These are phyloP conservation scores for Dendrocalamus latiflorus DNA, from an alignment of 202 grass and related monocot genomes.

Conservation along the genomic window DNA sequence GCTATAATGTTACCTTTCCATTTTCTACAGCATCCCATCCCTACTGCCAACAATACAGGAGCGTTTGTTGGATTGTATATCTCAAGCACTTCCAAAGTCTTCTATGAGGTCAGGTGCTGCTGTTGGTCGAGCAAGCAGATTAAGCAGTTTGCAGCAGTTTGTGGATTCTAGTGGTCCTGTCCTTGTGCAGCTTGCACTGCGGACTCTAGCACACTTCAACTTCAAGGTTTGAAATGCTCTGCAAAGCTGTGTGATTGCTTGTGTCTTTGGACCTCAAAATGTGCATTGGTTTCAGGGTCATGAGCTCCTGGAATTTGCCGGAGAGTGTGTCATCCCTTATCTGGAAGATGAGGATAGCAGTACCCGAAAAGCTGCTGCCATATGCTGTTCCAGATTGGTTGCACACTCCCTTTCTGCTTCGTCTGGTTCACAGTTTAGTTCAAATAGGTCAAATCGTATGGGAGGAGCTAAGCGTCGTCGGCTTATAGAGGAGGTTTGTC, in stretches of 20 bases:
- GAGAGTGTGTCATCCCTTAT: slow-evolving; percentile 81
- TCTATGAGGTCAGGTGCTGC: slow-evolving; percentile 47
- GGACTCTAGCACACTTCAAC: slow-evolving; percentile 76
- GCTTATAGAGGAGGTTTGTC: slow-evolving; percentile 86
- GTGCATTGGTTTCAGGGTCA: slow-evolving; percentile 76
- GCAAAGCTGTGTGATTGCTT: background rate
- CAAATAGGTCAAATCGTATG: slow-evolving; percentile 77
- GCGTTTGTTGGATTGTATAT: slow-evolving; percentile 81
- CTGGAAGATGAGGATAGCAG: slow-evolving; percentile 89
- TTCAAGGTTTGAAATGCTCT: slow-evolving; percentile 69
- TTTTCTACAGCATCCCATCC: slow-evolving; percentile 68
- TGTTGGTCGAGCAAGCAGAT: slow-evolving; percentile 44
- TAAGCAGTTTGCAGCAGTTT: slow-evolving; percentile 61
- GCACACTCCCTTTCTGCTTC: slow-evolving; percentile 75
- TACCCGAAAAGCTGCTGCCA: slow-evolving; percentile 79
- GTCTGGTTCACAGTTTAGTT: slow-evolving; percentile 58
- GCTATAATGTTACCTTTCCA: slow-evolving; percentile 14
- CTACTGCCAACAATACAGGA: slow-evolving; percentile 88
- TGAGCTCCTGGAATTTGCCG: slow-evolving; percentile 91
- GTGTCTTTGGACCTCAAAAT: slow-evolving; percentile 3
- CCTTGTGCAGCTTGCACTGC: slow-evolving; percentile 82
- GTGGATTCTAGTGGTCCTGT: slow-evolving; percentile 56
- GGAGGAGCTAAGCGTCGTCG: slow-evolving; percentile 66
- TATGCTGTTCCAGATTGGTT: slow-evolving; percentile 90
- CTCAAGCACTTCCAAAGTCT: slow-evolving; percentile 68